Conservation (phyloP, 306 rosid species). For the Cicer judaicum region DNA sequence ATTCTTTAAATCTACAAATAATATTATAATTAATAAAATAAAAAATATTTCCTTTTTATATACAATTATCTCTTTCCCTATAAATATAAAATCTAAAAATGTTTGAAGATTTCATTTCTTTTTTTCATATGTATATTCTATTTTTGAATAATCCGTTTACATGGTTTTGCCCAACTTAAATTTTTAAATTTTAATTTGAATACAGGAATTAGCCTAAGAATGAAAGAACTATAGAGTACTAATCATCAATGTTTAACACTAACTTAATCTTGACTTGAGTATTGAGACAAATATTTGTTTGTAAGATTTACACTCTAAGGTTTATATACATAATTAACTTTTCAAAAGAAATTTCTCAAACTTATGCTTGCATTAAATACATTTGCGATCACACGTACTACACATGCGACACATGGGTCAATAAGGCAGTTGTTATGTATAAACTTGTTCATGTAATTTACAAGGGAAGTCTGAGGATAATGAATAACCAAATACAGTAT, state of each 20-base stretch:
- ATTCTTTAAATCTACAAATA: not conserved
- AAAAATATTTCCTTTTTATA: not conserved
- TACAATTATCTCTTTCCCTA: not conserved
- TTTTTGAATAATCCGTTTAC: not conserved
- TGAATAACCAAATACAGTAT: conserved; percentile 18
- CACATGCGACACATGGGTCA: not conserved
- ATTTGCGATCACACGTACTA: not conserved
- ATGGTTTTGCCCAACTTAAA: not conserved
- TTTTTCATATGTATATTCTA: not conserved
- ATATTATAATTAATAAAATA: not conserved
- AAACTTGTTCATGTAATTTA: not conserved
- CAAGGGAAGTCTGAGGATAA: not conserved
- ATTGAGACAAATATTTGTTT: not conserved
- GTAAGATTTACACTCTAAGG: not conserved
- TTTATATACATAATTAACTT: not conserved
- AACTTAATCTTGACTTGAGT: conserved; percentile 1
- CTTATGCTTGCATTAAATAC: not conserved
- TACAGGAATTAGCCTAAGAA: not conserved
- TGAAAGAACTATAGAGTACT: not conserved
- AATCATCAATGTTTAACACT: not conserved
- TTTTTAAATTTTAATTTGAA: not conserved
- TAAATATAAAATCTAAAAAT: not conserved
- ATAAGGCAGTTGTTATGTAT: not conserved
- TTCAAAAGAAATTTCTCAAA: not conserved
- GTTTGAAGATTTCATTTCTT: not conserved